These are phyloP conservation scores for Cryoendolithus antarcticus DNA, from an alignment of 2,329 filamentous ascomycete species.

Conservation along the genomic window DNA sequence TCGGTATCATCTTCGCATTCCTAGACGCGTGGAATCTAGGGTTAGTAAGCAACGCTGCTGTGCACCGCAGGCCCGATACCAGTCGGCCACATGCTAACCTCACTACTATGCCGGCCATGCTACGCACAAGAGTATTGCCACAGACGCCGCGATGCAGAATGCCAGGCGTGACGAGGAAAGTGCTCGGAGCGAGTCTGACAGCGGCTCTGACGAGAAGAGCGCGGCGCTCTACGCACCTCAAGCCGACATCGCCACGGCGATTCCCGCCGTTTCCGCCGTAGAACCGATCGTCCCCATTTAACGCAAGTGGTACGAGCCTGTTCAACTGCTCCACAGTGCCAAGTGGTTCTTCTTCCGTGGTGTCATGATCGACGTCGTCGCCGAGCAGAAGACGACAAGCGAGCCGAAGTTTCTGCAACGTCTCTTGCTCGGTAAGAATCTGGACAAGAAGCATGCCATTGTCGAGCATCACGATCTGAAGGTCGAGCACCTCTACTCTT, in stretches of 20 bases:
- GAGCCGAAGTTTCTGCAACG: slow-evolving; percentile 25
- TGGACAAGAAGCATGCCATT: slow-evolving; percentile 32
- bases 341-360: slow-evolving; percentile 39
- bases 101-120: slow-evolving; percentile 42
- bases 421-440: slow-evolving; percentile 11
- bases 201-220: slow-evolving; percentile 5
- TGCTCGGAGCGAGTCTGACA: slow-evolving; percentile 4
- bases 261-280: slow-evolving; percentile 1
- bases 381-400: slow-evolving; percentile 26
- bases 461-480: slow-evolving; percentile 40
- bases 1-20: slow-evolving; percentile 50
- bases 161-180: slow-evolving; percentile 11
- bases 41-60: no score
- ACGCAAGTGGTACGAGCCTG: slow-evolving; percentile 30
- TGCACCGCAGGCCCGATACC: slow-evolving; percentile 18
- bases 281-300: slow-evolving; percentile 7
- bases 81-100: slow-evolving; percentile 17
- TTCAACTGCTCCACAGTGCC: slow-evolving; percentile 34
- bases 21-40: slow-evolving; percentile 55
- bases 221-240: slow-evolving; percentile 2
- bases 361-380: slow-evolving; percentile 37
- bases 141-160: slow-evolving; percentile 14
- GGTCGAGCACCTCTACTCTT: slow-evolving; percentile 50
- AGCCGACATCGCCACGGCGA: slow-evolving; percentile 4
- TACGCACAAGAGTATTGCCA: slow-evolving; percentile 40